Evolutionary conservation across 2,329 filamentous ascomycete species (phyloP).

Genomic region (Fusarium albosuccineum): DNA sequence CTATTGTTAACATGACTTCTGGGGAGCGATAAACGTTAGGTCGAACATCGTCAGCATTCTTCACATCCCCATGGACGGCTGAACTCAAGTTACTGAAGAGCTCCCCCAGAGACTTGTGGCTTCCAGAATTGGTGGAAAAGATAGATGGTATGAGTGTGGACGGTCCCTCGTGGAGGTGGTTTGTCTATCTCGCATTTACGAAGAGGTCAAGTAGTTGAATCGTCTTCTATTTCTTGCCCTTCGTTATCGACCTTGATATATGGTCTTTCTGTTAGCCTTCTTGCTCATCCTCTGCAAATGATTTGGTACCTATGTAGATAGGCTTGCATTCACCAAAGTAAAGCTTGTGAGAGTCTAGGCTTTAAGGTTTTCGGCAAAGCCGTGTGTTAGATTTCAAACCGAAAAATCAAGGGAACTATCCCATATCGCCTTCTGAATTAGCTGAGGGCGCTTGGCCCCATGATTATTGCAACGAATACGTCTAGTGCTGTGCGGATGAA

Average conservation of each 20-base stretch:
- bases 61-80: constrained; percentile 6
- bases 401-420: too few species aligned
- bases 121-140: background rate
- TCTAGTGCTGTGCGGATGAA: too few species aligned
- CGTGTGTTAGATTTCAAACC: too few species aligned
- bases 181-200: background rate
- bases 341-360: too few species aligned
- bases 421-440: too few species aligned
- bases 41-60: constrained; percentile 36
- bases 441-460: too few species aligned
- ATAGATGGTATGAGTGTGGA: background rate
- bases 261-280: background rate
- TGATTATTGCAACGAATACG: too few species aligned
- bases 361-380: too few species aligned
- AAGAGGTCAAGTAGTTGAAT: constrained; percentile 12
- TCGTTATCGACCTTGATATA: constrained; percentile 61
- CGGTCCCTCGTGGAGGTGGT: background rate
- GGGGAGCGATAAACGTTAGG: constrained; percentile 43
- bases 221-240: constrained; percentile 40
- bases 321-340: too few species aligned
- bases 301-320: too few species aligned
- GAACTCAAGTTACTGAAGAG: constrained; percentile 6
- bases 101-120: background rate
- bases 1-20: constrained; percentile 42
- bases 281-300: too few species aligned